Conservation (phyloP, 441 rosid genomes). For the Jatropha podagrica region DNA sequence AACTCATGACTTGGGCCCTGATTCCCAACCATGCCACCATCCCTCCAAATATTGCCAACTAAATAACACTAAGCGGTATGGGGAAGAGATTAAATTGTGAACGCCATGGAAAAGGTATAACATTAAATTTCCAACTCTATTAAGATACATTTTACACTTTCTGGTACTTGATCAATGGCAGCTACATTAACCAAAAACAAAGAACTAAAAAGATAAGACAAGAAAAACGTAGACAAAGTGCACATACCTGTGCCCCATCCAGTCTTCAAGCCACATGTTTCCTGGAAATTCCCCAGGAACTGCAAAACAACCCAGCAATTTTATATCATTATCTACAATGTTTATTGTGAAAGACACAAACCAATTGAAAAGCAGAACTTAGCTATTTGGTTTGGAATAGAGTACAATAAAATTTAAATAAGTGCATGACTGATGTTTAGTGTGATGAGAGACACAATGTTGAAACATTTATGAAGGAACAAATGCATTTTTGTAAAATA, state of each 20-base stretch:
- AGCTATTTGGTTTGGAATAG: background rate
- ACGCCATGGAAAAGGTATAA: background rate
- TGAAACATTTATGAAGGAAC: background rate
- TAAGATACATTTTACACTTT: background rate
- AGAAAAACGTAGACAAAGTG: background rate
- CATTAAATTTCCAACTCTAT: background rate
- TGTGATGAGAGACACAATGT: background rate
- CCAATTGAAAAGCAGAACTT: background rate
- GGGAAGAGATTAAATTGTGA: background rate
- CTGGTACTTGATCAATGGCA: background rate
- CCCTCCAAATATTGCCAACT: background rate
- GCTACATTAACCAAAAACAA: background rate
- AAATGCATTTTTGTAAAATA: background rate
- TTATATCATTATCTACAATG: background rate
- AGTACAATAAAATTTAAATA: background rate
- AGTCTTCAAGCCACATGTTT: slow-evolving; percentile 63
- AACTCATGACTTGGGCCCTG: background rate
- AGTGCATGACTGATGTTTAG: background rate
- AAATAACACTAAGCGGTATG: background rate
- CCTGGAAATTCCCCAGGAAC: slow-evolving; percentile 89
- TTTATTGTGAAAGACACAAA: background rate
- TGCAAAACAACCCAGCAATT: slow-evolving; percentile 30
- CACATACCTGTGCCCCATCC: slow-evolving; percentile 85
- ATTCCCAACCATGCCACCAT: background rate
- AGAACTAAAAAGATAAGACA: background rate